Percentiles rank a stretch among this genome's conserved stretches.
phyloP scores from a whole-genome alignment of 2,329 filamentous ascomycete species.

The Pseudogymnoascus verrucosus region DNA sequence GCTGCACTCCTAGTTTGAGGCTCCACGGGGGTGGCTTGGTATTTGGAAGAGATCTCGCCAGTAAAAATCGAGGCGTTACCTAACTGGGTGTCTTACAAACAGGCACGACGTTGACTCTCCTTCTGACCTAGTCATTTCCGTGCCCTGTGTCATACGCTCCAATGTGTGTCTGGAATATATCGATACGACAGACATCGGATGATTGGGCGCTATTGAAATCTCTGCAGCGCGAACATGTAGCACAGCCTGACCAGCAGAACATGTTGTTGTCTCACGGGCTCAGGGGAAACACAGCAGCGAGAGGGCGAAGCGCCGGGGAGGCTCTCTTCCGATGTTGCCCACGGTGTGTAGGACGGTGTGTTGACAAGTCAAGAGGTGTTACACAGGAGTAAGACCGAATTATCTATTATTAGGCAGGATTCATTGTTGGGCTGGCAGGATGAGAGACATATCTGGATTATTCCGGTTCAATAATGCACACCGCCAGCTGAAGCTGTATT shows the following conservation, averaged over 20 bases:
- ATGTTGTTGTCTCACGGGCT: not conserved
- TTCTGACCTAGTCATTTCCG: not conserved
- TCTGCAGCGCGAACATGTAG: not conserved
- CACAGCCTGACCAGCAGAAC: not conserved
- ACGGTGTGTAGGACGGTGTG: not conserved
- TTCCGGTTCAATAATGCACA: not conserved
- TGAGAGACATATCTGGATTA: not conserved
- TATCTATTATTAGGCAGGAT: not conserved
- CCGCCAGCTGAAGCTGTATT: not conserved
- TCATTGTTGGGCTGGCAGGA: not conserved
- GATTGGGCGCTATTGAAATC: not conserved
- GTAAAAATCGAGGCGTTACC: not conserved
- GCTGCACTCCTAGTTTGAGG: not conserved
- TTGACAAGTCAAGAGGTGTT: not conserved
- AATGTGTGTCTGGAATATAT: not conserved
- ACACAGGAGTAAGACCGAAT: not conserved
- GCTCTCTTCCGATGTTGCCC: not conserved
- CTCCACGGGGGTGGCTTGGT: not conserved
- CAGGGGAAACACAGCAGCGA: not conserved
- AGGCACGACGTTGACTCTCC: not conserved
- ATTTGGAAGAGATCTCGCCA: not conserved
- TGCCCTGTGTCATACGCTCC: not conserved
- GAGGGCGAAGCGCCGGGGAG: not conserved
- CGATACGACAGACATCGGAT: conserved; percentile 1
- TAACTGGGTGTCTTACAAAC: not conserved